Evolutionary conservation across 2,329 filamentous ascomycete genomes (phyloP).

Genomic region (Fusarium penzigii): DNA sequence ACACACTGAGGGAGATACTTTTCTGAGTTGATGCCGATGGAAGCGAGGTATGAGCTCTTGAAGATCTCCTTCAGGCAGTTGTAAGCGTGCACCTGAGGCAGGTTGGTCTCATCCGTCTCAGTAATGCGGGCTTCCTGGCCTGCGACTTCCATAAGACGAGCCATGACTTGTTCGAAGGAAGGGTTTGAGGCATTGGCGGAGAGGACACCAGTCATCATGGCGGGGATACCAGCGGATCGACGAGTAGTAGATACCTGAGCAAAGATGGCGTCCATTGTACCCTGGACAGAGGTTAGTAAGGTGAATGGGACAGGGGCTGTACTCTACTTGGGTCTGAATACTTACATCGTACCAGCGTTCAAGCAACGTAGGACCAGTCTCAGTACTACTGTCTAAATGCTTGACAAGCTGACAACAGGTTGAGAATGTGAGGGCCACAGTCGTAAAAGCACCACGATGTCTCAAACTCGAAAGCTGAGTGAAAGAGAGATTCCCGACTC

Average conservation of each 20-base stretch:
- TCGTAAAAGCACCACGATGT: conserved; percentile 91
- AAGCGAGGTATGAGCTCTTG: conserved; percentile 75
- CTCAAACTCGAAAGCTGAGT: conserved; percentile 79
- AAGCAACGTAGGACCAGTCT: conserved; percentile 48
- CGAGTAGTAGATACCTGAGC: conserved; percentile 81
- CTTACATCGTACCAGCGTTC: conserved; percentile 69
- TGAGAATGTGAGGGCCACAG: conserved; percentile 85
- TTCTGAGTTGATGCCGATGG: conserved; percentile 72
- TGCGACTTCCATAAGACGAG: conserved; percentile 61
- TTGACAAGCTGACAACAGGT: conserved; percentile 71
- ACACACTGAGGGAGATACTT: conserved; percentile 72
- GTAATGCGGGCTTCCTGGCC: conserved; percentile 52
- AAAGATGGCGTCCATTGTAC: conserved; percentile 69
- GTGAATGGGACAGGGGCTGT: not conserved
- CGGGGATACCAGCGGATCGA: conserved; percentile 88
- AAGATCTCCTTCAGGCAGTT: conserved; percentile 94
- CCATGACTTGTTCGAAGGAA: conserved; percentile 66
- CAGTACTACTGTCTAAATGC: conserved; percentile 41
- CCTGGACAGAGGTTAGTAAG: conserved; percentile 38
- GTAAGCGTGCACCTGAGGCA: conserved; percentile 91
- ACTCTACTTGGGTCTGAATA: not conserved
- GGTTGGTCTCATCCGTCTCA: conserved; percentile 62
- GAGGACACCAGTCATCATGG: conserved; percentile 80
- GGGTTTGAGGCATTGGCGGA: conserved; percentile 61
- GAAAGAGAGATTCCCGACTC: conserved; percentile 75